phyloP scores from a whole-genome alignment of 495 filamentous ascomycete genomes.

The Halenospora varia region DNA sequence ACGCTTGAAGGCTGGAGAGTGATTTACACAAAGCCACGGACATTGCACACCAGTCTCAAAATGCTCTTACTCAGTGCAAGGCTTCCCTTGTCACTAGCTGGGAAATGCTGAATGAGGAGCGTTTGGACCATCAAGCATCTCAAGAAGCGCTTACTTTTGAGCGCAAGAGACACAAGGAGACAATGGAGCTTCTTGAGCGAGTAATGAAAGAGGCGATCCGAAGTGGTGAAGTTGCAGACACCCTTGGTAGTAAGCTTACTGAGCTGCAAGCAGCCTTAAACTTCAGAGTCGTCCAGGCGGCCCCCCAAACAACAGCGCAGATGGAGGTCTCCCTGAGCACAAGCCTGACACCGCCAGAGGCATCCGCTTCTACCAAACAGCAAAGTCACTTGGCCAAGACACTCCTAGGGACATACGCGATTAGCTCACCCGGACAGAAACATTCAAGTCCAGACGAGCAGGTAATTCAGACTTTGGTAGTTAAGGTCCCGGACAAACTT shows the following conservation, averaged over 20 bases:
- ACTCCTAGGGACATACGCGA: background rate
- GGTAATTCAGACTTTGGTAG: background rate
- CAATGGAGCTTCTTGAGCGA: conserved; percentile 5
- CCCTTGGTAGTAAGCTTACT: background rate
- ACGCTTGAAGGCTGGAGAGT: conserved; percentile 7
- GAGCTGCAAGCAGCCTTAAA: conserved; percentile 1
- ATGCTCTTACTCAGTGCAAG: conserved; percentile 5
- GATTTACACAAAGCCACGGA: conserved; percentile 3
- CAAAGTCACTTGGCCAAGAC: background rate
- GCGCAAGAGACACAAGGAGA: conserved; percentile 10
- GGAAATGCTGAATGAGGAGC: conserved; percentile 7
- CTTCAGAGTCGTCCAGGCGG: background rate
- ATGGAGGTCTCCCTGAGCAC: background rate
- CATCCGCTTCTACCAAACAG: background rate
- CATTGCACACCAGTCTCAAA: background rate
- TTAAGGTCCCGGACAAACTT: background rate
- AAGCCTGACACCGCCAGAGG: background rate
- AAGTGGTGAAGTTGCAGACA: conserved; percentile 9
- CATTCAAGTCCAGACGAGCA: background rate
- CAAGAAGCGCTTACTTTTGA: conserved; percentile 10
- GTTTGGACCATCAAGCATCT: conserved; percentile 3
- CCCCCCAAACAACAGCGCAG: too few relatives aligned
- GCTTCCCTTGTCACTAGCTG: conserved; percentile 4
- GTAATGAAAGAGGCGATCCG: conserved; percentile 7
- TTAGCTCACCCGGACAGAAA: background rate